These are phyloP conservation scores for Mucor circinelloides DNA, from an alignment of 371 early-diverging fungal genomes.

Conservation along the genomic window DNA sequence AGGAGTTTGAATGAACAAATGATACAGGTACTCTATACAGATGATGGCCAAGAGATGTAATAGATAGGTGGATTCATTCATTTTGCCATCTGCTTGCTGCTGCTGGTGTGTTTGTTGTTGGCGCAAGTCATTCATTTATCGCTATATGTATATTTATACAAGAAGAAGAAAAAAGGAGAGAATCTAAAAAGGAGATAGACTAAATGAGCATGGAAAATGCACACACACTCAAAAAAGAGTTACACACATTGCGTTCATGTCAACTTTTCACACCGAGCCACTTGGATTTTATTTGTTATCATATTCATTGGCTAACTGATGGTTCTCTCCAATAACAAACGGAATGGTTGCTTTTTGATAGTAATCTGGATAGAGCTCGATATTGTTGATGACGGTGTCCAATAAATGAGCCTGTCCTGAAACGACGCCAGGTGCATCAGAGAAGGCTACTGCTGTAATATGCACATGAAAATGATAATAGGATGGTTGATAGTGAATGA, in stretches of 20 bases:
- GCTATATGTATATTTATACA: not conserved
- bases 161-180: not conserved
- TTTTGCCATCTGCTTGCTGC: not conserved
- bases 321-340: constrained; percentile 34
- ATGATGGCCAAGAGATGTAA: constrained; percentile 7
- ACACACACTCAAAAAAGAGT: not conserved
- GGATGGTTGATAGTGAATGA: constrained; percentile 86
- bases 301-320: constrained; percentile 22
- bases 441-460: constrained; percentile 67
- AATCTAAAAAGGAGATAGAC: constrained; percentile 1
- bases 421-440: constrained; percentile 60
- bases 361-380: constrained; percentile 35
- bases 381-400: constrained; percentile 71
- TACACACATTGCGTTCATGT: constrained; percentile 3
- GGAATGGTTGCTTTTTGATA: constrained; percentile 43
- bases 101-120: not conserved
- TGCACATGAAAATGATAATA: constrained; percentile 89
- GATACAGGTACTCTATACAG: constrained; percentile 15
- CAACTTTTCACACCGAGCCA: not conserved
- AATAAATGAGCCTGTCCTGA: constrained; percentile 79
- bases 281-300: constrained; percentile 1
- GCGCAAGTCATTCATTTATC: not conserved
- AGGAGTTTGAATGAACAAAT: constrained; percentile 16
- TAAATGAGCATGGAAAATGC: not conserved
- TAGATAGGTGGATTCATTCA: constrained; percentile 3